These are phyloP conservation scores for Parathielavia appendiculata DNA, from an alignment of 495 filamentous ascomycete species.

Conservation along the genomic window DNA sequence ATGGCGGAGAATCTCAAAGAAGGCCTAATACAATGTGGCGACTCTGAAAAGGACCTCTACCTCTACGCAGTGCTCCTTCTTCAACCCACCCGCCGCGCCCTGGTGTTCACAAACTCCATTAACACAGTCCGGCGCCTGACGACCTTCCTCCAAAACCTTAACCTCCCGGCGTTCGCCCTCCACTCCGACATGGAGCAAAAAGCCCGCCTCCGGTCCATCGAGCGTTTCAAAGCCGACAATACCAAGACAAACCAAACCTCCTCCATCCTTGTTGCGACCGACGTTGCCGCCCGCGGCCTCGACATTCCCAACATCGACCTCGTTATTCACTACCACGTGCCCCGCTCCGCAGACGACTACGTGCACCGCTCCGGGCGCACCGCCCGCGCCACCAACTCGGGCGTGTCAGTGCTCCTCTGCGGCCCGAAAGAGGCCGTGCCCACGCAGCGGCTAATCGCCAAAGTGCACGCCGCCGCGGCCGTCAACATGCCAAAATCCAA, in stretches of 20 bases:
- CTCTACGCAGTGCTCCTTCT: conserved; percentile 84
- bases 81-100: conserved; percentile 68
- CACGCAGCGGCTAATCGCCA: conserved; percentile 75
- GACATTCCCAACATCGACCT: conserved; percentile 86
- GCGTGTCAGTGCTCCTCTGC: conserved; percentile 81
- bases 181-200: conserved; percentile 97
- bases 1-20: conserved; percentile 85
- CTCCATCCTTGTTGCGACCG: conserved; percentile 79
- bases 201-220: conserved; percentile 86
- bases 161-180: conserved; percentile 68
- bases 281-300: conserved; percentile 93
- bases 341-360: conserved; percentile 85
- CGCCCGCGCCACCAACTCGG: conserved; percentile 70
- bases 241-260: conserved; percentile 41
- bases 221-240: conserved; percentile 70
- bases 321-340: conserved; percentile 92
- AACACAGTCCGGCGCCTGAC: conserved; percentile 82
- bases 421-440: conserved; percentile 85
- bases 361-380: conserved; percentile 95
- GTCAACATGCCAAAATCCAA: conserved; percentile 20
- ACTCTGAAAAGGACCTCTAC: conserved; percentile 95
- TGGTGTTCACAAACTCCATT: conserved; percentile 95
- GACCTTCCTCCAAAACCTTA: conserved; percentile 77
- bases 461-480: conserved; percentile 62
- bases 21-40: conserved; percentile 83